Percentiles rank a stretch among this genome's conserved stretches.
phyloP scores from a whole-genome alignment of 2,329 filamentous ascomycete species.

The Nothomitra cinnamomea region DNA sequence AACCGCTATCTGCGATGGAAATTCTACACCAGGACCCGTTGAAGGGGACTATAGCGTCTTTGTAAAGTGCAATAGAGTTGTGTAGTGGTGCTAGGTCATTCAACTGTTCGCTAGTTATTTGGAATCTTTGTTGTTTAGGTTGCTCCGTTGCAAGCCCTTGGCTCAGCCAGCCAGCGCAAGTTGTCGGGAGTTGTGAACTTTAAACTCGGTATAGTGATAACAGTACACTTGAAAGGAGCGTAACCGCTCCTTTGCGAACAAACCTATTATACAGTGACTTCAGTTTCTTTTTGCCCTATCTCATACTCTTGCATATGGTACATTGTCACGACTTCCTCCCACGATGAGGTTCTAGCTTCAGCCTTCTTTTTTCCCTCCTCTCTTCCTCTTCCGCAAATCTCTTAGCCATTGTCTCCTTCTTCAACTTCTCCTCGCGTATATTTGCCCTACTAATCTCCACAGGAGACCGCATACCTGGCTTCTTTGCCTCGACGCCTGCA shows the following conservation, averaged over 20 bases:
- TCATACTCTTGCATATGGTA: background rate
- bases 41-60: too few species aligned
- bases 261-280: slow-evolving; percentile 1
- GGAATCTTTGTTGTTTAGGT: too few species aligned
- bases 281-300: background rate
- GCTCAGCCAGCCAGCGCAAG: too few species aligned
- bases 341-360: background rate
- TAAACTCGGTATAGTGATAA: background rate
- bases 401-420: slow-evolving; percentile 3
- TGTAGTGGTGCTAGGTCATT: too few species aligned
- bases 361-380: background rate
- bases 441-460: slow-evolving; percentile 10
- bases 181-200: background rate
- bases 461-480: background rate
- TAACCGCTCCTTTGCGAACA: background rate
- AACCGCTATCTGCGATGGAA: too few species aligned
- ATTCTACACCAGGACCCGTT: too few species aligned
- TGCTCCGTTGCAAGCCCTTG: too few species aligned
- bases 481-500: slow-evolving; percentile 9
- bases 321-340: background rate
- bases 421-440: slow-evolving; percentile 10
- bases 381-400: background rate
- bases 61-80: too few species aligned
- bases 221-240: background rate
- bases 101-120: too few species aligned